Conservation (phyloP, 2,329 filamentous ascomycete genomes). For the Penicillium rolfsii region DNA sequence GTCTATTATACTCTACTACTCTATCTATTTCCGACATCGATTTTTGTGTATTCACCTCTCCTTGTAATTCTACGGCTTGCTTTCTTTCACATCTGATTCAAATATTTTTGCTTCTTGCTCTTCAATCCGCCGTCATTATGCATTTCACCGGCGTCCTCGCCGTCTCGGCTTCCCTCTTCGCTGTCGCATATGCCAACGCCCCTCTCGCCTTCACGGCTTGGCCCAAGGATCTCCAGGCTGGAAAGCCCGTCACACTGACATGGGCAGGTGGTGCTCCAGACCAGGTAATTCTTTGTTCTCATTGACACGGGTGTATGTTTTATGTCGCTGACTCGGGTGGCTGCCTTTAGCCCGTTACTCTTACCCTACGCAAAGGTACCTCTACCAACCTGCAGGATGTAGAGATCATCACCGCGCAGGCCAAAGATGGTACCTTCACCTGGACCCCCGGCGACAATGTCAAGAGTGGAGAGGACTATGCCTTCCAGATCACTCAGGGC, state of each 20-base stretch:
- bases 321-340: background rate
- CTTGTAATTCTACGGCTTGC: conserved; percentile 9
- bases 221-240: conserved; percentile 53
- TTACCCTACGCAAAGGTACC: conserved; percentile 59
- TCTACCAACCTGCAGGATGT: conserved; percentile 56
- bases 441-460: conserved; percentile 56
- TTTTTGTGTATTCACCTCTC: conserved; percentile 1
- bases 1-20: background rate
- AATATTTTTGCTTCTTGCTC: background rate
- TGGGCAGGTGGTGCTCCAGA: conserved; percentile 51
- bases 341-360: conserved; percentile 52
- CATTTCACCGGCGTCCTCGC: conserved; percentile 55
- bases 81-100: conserved; percentile 21
- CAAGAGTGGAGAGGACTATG: conserved; percentile 55
- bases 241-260: conserved; percentile 53
- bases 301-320: background rate
- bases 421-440: conserved; percentile 51
- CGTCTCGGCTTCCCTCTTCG: conserved; percentile 46
- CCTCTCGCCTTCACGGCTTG: conserved; percentile 56
- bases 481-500: conserved; percentile 61
- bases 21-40: conserved; percentile 12
- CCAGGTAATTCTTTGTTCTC: conserved; percentile 28
- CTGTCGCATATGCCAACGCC: conserved; percentile 52
- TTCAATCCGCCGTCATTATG: conserved; percentile 46
- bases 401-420: conserved; percentile 51